phyloP scores from a whole-genome alignment of 495 filamentous ascomycete species.

The Podospora fimiseda region DNA sequence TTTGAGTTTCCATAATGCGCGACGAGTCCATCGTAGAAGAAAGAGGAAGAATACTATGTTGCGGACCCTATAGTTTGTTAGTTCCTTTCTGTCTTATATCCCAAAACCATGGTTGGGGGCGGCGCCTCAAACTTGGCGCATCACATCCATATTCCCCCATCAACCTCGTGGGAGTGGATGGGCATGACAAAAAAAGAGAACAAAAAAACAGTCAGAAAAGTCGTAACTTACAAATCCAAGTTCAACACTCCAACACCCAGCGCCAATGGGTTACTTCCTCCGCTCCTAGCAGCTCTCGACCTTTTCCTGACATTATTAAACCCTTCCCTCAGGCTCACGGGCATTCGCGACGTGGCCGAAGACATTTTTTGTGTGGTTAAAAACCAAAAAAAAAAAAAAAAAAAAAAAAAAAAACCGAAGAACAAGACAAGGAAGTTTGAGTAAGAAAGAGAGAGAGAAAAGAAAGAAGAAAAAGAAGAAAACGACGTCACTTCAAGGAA shows the following conservation, averaged over 20 bases:
- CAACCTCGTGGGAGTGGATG: too few species aligned
- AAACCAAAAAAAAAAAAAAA: neutral
- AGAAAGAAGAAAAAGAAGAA: neutral
- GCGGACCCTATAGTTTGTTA: conserved; percentile 51
- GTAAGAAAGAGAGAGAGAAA: neutral
- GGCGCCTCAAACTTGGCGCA: too few species aligned
- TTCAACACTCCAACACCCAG: conserved; percentile 53
- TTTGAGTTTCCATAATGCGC: conserved; percentile 71
- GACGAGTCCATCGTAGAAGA: conserved; percentile 78
- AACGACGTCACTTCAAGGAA: neutral
- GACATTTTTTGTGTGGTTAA: conserved; percentile 29
- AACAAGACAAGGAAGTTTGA: neutral
- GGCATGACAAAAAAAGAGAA: neutral
- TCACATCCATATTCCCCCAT: too few species aligned
- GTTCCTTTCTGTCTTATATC: conserved; percentile 7
- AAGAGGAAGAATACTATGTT: conserved; percentile 90
- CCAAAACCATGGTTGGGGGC: too few species aligned
- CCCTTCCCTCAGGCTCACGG: conserved; percentile 58
- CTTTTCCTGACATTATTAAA: conserved; percentile 50
- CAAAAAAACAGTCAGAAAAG: neutral
- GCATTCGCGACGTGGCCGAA: conserved; percentile 61
- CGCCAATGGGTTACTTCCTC: conserved; percentile 51
- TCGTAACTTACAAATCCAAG: conserved; percentile 66
- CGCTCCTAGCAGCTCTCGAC: conserved; percentile 35
- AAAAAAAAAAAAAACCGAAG: neutral